These are phyloP conservation scores for Volvariella surrecta DNA, from an alignment of 1,284 basidiomycete species.

Conservation along the genomic window DNA sequence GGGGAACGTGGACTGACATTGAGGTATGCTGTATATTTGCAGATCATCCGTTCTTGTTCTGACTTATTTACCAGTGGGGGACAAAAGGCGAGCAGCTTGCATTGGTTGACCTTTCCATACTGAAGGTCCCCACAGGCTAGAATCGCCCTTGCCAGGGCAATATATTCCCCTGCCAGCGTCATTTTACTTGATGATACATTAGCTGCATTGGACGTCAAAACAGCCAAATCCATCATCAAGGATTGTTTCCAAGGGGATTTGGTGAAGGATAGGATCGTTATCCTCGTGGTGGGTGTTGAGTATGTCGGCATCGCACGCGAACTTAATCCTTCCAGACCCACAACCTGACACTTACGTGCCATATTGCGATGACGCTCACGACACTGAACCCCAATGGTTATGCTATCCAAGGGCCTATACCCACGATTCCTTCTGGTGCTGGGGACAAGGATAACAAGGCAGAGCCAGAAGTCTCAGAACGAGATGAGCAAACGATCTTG, in stretches of 20 bases:
- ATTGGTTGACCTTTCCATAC: background rate
- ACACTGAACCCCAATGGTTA: constrained; percentile 38
- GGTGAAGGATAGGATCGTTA: constrained; percentile 35
- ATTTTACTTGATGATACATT: constrained; percentile 46
- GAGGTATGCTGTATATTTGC: background rate
- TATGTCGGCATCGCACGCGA: background rate
- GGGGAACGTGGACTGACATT: constrained; percentile 38
- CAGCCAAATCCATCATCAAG: constrained; percentile 43
- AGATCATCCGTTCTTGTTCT: background rate
- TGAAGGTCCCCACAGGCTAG: constrained; percentile 32
- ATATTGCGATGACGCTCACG: constrained; percentile 50
- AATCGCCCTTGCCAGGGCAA: constrained; percentile 50
- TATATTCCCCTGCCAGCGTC: constrained; percentile 46
- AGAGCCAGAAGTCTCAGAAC: no score
- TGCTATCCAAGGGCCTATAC: constrained; percentile 13
- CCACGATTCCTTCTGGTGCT: no score
- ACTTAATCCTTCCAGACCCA: constrained; percentile 37
- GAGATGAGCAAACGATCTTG: no score
- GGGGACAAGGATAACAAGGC: no score
- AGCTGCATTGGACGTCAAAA: constrained; percentile 25
- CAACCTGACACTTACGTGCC: constrained; percentile 49
- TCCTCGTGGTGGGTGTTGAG: constrained; percentile 43
- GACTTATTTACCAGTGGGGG: background rate
- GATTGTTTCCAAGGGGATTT: constrained; percentile 55
- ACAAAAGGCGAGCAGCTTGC: background rate